Evolutionary conservation across 164 flowering plant species (phyloP), one percentile per base, ranked within the genome.

Genomic region (Cinnamomum chago): DNA sequence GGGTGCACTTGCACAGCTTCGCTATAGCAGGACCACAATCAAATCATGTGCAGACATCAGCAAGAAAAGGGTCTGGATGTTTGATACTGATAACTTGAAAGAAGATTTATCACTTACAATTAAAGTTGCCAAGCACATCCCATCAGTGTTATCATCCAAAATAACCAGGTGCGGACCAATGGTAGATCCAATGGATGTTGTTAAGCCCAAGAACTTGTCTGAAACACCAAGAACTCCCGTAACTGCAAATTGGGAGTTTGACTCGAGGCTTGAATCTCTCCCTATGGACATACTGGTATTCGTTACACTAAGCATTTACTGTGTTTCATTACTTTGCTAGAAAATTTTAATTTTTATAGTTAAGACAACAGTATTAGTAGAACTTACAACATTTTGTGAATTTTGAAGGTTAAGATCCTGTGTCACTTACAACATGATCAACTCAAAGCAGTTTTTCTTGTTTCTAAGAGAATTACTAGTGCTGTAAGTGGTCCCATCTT

Each of bases 381-480:
- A 7, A 14, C 60, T 65, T 18, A 51, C 22, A 23, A 5, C 4
- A 7, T 58, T 40, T 55, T 18, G 60, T 55, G 60, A n/a, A 2
- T 28, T 74, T 75, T 88, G 33, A 15, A 94, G 99, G 95, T 95
- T 23, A 90, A 93, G 76, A 80, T 93, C 72, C 81, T 95, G 15
- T 95, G 99, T 74, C 94, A 91, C 81, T 79, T 95, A 86, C 97
- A 92, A 67, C 99, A 95, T 74, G 98, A 95, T 73, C 98, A 95
- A 70, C 84, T 95, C 69, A 82, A 81, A 81, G 91, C 97, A 5
- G 97, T 86, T 72, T 92, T 95, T 72, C 98, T 93, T 76, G 97
- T 95, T 58, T 93, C 97, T 27, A 86, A 81, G 68, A 87, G 85
- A 77, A 73, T 92, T 2, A 87, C 97, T 76, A 87, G 76, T 68